Conservation (phyloP, 2,329 filamentous ascomycete genomes). For the Penicillium corylophilum region DNA sequence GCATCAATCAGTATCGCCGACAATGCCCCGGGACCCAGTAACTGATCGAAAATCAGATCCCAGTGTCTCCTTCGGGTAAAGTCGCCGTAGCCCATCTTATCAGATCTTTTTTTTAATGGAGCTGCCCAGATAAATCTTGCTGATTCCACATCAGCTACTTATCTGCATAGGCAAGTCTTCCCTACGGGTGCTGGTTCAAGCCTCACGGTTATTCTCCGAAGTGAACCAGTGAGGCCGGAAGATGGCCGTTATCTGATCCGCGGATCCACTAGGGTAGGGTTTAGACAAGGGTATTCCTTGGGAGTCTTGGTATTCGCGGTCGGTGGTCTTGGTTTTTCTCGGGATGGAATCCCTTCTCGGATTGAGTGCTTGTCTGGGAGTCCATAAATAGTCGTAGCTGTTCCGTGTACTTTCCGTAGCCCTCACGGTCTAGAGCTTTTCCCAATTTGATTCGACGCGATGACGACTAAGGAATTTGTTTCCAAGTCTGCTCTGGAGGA, state of each 20-base stretch:
- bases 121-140: no score
- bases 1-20: neutral
- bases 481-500: conserved; percentile 9
- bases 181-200: neutral
- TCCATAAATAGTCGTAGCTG: neutral
- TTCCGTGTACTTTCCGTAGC: neutral
- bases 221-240: conserved; percentile 5
- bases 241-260: conserved; percentile 12
- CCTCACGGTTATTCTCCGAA: no score
- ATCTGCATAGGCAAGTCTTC: neutral
- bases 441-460: neutral
- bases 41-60: neutral
- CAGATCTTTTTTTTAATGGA: conserved; percentile 4
- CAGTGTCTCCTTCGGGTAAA: neutral
- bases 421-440: neutral
- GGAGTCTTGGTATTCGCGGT: neutral
- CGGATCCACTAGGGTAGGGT: neutral
- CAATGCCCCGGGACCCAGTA: neutral
- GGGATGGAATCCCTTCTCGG: no score
- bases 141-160: neutral
- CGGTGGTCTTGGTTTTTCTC: neutral
- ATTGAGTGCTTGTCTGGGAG: neutral
- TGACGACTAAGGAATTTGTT: conserved; percentile 1
- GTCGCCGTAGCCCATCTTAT: conserved; percentile 9
- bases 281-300: neutral